Evolutionary conservation across 1,139 yeast genomes (phyloP), one percentile per base, ranked within the genome.

Genomic region (Torulaspora globosa): DNA sequence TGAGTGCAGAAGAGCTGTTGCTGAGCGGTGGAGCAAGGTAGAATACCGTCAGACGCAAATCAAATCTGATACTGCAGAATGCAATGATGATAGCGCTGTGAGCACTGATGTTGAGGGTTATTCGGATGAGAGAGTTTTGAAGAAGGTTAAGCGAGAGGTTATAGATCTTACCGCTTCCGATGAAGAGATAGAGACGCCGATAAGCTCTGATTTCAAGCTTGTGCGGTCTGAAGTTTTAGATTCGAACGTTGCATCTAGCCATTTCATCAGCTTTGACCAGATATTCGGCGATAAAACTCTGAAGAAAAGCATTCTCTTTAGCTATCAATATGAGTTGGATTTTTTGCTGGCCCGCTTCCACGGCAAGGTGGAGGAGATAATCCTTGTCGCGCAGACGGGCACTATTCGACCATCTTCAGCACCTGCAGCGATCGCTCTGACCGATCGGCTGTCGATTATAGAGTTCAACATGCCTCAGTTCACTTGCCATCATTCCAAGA

Each of bases 401-500:
- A 68, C 70, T 1, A 46, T 68, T 10, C 14, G 47, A 4, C 50
- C 60, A 16, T 33, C 51, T 16, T 38, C 56, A 4, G 31, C 42
- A 5, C 32, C 45, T 10, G 36, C 29, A 8, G 44, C 49, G 12
- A 27, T 37, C 4, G 24, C 43, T 9, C 18, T 48, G 5, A 31
- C 30, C 14, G 24, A 47, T 10, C 58, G 56, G 30, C 31, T 62
- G 2, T 45, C 46, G 10, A 29, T 58, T 2, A 44, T 57, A 1
- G 52, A 56, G 23, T 54, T 67, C 9, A 28, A 42, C 10, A 67
- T 69, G 71, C 62, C 65, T 4, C 66, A 62, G 2, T 69, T 46
- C 48, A 48, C 70, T 0, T 73, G 82, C 2, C 89, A 83, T 58
- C 89, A 83, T 59, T 73, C 85, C 2, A 83, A 83, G 56, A 69